phyloP scores from a whole-genome alignment of 2,329 filamentous ascomycete species.

The Aphanoascus verrucosus region DNA sequence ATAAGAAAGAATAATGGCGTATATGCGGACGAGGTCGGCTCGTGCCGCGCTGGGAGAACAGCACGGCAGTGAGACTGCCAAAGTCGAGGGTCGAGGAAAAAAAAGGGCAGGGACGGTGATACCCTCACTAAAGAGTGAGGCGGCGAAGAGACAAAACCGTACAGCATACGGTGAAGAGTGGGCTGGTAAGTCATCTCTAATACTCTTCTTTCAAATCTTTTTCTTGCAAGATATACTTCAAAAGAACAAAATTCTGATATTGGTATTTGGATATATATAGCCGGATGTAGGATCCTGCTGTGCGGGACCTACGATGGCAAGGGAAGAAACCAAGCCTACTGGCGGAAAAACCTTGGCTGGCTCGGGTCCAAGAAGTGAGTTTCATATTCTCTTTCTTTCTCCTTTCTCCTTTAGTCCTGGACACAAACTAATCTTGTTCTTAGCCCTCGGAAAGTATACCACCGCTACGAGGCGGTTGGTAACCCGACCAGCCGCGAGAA shows the following conservation, averaged over 20 bases:
- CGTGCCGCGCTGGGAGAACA: neutral
- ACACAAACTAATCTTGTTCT: neutral
- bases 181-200: conserved; percentile 6
- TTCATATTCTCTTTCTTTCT: neutral
- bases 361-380: conserved; percentile 13
- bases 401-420: neutral
- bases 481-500: conserved; percentile 7
- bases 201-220: neutral
- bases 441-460: conserved; percentile 9
- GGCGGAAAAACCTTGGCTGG: conserved; percentile 16
- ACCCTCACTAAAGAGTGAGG: neutral
- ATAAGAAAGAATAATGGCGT: neutral
- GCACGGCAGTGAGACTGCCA: neutral
- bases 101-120: neutral
- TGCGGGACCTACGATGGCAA: conserved; percentile 10
- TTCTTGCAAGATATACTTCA: neutral
- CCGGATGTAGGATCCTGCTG: conserved; percentile 13
- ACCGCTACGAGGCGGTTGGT: conserved; percentile 16
- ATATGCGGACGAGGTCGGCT: neutral
- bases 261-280: neutral
- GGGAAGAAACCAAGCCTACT: conserved; percentile 10
- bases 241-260: neutral
- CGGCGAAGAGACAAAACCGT: neutral
- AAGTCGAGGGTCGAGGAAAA: neutral
- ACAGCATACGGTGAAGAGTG: neutral